phyloP scores from a whole-genome alignment of 129 eudicot genomes.

The Rutidosis leptorrhynchoides region DNA sequence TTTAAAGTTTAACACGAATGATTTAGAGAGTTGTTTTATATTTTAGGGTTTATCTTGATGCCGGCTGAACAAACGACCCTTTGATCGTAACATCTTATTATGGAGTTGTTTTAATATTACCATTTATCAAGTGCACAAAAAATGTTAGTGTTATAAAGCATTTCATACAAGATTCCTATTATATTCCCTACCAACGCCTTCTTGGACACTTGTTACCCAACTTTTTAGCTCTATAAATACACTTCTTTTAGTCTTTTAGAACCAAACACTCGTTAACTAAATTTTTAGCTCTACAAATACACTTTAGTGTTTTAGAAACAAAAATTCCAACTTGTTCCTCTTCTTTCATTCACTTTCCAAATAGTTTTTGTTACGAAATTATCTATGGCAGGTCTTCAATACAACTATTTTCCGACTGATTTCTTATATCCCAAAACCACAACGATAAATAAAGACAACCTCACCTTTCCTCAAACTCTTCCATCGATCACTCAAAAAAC shows the following conservation, averaged over 20 bases:
- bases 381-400: constrained; percentile 42
- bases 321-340: constrained; percentile 17
- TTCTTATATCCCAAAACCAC: constrained; percentile 32
- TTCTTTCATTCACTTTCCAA: constrained; percentile 4
- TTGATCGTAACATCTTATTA: no score
- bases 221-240: constrained; percentile 29
- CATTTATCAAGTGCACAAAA: no score
- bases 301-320: no score
- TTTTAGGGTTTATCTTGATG: no score
- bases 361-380: constrained; percentile 12
- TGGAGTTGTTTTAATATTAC: no score
- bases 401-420: constrained; percentile 45
- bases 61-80: no score
- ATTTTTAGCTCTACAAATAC: no score
- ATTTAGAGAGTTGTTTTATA: no score
- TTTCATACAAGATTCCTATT: not conserved
- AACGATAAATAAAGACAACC: constrained; percentile 11
- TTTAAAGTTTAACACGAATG: no score
- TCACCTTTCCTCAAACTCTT: constrained; percentile 20
- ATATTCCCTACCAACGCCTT: not conserved
- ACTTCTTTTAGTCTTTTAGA: constrained; percentile 8
- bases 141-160: no score
- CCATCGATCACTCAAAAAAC: constrained; percentile 19
- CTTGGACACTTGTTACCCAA: not conserved
- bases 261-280: constrained; percentile 16